Conservation (phyloP, 495 filamentous ascomycete species). For the Letharia lupina region DNA sequence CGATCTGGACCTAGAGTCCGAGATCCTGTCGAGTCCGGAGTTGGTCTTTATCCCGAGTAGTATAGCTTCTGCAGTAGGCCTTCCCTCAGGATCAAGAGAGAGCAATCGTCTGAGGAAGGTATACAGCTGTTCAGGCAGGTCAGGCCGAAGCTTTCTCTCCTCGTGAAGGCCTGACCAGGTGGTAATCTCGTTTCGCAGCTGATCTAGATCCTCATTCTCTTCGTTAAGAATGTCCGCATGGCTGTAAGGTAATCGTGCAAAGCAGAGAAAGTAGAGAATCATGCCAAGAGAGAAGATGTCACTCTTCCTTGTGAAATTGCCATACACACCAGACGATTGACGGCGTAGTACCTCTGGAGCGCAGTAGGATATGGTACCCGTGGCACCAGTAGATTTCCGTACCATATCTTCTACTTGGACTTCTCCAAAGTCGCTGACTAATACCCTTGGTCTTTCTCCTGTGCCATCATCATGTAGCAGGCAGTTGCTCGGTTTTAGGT, state of each 20-base stretch:
- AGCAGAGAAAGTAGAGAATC: constrained; percentile 98
- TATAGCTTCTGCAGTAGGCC: constrained; percentile 83
- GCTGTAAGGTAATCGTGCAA: constrained; percentile 76
- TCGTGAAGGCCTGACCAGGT: constrained; percentile 82
- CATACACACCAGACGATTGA: constrained; percentile 57
- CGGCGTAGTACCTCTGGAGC: constrained; percentile 83
- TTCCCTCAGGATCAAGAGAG: constrained; percentile 62
- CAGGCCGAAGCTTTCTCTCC: constrained; percentile 57
- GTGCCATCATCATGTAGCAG: constrained; percentile 68
- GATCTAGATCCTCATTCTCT: constrained; percentile 88
- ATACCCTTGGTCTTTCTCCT: constrained; percentile 58
- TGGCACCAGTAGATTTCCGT: constrained; percentile 83
- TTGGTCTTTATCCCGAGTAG: constrained; percentile 70
- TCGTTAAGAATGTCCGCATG: constrained; percentile 80
- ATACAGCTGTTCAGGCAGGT: constrained; percentile 83
- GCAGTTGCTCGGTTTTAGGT: constrained; percentile 94
- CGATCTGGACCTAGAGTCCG: constrained; percentile 39
- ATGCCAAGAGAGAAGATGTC: constrained; percentile 96
- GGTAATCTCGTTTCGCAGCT: constrained; percentile 76
- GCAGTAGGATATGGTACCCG: constrained; percentile 95
- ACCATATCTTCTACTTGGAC: constrained; percentile 73
- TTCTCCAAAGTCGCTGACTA: constrained; percentile 97
- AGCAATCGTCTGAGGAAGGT: constrained; percentile 72
- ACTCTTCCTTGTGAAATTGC: constrained; percentile 90
- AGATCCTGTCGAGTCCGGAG: constrained; percentile 49